Percentiles rank a stretch among this genome's conserved stretches.
Conservation (phyloP, 2,329 filamentous ascomycete species). For the Lomentospora prolificans region DNA sequence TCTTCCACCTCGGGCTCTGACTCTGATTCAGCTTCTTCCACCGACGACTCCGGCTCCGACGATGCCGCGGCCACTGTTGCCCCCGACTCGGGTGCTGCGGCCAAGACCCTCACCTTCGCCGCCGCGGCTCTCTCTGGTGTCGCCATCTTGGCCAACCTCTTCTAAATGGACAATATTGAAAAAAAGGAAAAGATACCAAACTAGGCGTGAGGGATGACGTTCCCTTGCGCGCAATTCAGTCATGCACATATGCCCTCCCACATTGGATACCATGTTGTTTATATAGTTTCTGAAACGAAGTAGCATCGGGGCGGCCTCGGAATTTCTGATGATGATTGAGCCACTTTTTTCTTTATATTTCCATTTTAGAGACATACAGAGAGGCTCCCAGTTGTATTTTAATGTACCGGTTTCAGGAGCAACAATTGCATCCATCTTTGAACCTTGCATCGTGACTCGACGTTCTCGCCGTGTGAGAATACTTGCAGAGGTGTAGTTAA, state of each 20-base stretch:
- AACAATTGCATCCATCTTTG: not conserved
- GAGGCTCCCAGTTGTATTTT: not conserved
- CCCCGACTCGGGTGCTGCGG: conserved; percentile 2
- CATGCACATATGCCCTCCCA: not conserved
- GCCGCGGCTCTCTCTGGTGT: conserved; percentile 8
- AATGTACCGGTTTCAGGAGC: not conserved
- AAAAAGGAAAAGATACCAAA: not conserved
- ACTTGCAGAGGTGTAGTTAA: too few species aligned
- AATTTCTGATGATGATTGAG: not conserved
- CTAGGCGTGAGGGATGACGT: too few species aligned
- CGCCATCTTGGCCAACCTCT: conserved; percentile 9
- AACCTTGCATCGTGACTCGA: not conserved
- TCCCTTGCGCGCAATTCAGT: not conserved
- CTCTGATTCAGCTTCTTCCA: not conserved
- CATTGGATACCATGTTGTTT: not conserved
- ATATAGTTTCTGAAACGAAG: not conserved
- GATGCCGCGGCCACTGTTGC: not conserved
- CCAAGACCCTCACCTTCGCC: conserved; percentile 8
- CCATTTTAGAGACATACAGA: not conserved
- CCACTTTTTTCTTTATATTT: not conserved
- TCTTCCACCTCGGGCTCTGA: conserved; percentile 6
- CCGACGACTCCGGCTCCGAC: not conserved
- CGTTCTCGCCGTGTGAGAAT: too few species aligned
- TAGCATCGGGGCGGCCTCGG: not conserved
- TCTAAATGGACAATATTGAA: not conserved